Percentiles rank a stretch among this genome's conserved stretches.
phyloP scores from a whole-genome alignment of 2,329 filamentous ascomycete genomes.

The Lasiodiplodia theobromae region DNA sequence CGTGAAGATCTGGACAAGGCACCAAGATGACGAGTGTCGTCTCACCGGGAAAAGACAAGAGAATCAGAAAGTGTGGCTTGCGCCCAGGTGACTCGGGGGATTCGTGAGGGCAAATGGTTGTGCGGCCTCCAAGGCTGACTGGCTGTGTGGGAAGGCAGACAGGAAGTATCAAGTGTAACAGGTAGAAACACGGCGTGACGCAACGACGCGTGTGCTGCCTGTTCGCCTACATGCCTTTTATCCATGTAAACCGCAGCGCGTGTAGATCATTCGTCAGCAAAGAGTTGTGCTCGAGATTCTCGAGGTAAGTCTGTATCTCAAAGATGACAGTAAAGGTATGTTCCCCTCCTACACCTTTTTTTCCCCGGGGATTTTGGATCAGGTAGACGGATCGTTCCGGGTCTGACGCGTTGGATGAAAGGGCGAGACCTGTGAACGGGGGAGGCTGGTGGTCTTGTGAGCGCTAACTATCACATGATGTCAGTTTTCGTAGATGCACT shows the following conservation, averaged over 20 bases:
- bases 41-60: not conserved
- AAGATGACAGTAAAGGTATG: not conserved
- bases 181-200: not conserved
- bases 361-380: not conserved
- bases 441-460: conserved; percentile 20
- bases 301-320: not conserved
- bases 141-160: not conserved
- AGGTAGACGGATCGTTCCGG: not conserved
- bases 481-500: not conserved
- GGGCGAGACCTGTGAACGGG: not conserved
- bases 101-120: not conserved
- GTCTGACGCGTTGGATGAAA: not conserved
- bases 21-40: not conserved
- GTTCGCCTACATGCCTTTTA: not conserved
- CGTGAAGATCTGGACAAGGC: not conserved
- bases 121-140: not conserved
- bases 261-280: not conserved
- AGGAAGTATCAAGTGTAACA: not conserved
- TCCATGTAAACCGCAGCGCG: not conserved
- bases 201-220: not conserved
- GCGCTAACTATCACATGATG: conserved; percentile 14
- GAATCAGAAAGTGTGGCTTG: not conserved
- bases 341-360: not conserved
- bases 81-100: not conserved
- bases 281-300: not conserved